Evolutionary conservation across 2,329 filamentous ascomycete genomes (phyloP), one percentile per base, ranked within the genome.

Genomic region (Nigrograna mackinnonii): DNA sequence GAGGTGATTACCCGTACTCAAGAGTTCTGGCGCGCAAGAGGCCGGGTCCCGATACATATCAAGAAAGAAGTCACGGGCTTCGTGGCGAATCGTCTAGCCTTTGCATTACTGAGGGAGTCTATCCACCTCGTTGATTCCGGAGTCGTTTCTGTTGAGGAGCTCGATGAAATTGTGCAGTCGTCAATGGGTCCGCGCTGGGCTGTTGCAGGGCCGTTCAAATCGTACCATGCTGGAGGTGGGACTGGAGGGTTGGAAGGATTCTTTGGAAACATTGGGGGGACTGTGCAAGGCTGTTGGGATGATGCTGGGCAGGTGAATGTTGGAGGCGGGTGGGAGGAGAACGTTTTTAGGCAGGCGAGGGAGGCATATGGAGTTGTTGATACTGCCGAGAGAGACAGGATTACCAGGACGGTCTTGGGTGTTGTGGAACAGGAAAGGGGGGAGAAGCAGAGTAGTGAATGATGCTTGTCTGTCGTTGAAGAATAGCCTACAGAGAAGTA

Each of bases 161-260:
- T 82, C 6, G 80, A 83, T 60, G 62, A 64, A 13, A 72, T 83
- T 35, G 71, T 82, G 11, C 70, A 73, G 55, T 65, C 69, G 13
- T 76, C 72, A 32, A 71, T 82, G 64, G 79, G 79, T 1, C 77
- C 78, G 1, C 52, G 79, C 37, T 82, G 79, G 79, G 73, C 76
- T 6, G 72, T 79, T 5, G 75, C 75, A 17, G 79, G 79, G 1
- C 76, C 79, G 3, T 82, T 83, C 55, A 78, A 79, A 58, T 77
- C 76, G 36, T 83, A 83, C 63, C 76, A 79, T 64, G 78, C 78
- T 38, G 80, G 80, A 2, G 80, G 80, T 9, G 80, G 80, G 3
- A 67, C 70, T 9, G 74, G 71, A 2, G 79, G 80, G 1, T 60
- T 83, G 42, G 62, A 68, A 11, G 74, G 70, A 0, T 81, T 83